Evolutionary conservation across 2,329 filamentous ascomycete genomes (phyloP), one percentile per base, ranked within the genome.

Genomic region (Aulographum hederae): DNA sequence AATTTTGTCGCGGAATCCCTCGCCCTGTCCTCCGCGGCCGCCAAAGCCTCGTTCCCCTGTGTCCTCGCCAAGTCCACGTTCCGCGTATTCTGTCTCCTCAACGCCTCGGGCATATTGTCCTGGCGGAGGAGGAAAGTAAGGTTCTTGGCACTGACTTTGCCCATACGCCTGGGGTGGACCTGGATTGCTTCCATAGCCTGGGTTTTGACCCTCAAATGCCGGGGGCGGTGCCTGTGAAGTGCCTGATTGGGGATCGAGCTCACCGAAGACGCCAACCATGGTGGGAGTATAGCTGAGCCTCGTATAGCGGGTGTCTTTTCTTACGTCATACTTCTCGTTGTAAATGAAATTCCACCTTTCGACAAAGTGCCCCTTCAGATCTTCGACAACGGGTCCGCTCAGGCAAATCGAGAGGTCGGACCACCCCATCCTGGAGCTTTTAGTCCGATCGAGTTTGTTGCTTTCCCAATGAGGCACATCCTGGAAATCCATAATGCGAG

Each of bases 341-440:
- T 72, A 92, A 40, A 94, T 85, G 48, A 80, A 91, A 56, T 93
- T 93, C 82, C 85, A 94, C 43, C 84, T 63, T 46, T 92, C 77
- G 2, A 73, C 65, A 44, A 94, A 93, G 49, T 93, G 82, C 4
- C 68, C 65, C 19, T 72, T 62, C 19, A 93, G 60, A 49, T 79
- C 82, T 38, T 75, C 62, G 0, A 86, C 74, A 6, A 81, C 76
- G 0, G 74, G 73, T 0, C 29, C 84, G 11, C 65, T 65, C 35
- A 93, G 51, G 42, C 73, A 82, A 34, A 94, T 61, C 8, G 78
- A 74, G 36, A 93, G 69, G 52, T 93, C 85, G 11, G 78, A 81
- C 85, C 85, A 93, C 14, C 84, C 84, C 82, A 93, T 93, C 37
- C 85, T 69, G 2, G 79, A 81, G 52, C 65, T 79, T 45, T 73